Conservation (phyloP, 2,329 filamentous ascomycete species). For the Apiospora rasikravindrae region DNA sequence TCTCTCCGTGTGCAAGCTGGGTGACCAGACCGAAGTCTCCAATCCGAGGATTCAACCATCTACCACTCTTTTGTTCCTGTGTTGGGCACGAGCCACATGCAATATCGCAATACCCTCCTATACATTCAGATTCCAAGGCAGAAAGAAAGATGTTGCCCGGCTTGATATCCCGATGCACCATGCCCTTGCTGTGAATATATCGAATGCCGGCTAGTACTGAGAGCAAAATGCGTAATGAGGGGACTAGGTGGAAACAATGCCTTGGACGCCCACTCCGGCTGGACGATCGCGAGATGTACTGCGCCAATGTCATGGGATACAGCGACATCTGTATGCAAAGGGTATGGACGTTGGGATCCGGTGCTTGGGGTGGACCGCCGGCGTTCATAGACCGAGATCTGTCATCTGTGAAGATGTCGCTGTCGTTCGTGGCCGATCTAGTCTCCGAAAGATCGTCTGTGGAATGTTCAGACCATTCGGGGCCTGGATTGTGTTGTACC, state of each 20-base stretch:
- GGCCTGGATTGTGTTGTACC: slow-evolving; percentile 18
- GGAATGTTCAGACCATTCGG: slow-evolving; percentile 43
- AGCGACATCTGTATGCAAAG: slow-evolving; percentile 74
- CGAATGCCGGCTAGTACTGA: slow-evolving; percentile 65
- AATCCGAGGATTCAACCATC: slow-evolving; percentile 63
- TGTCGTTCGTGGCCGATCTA: slow-evolving; percentile 27
- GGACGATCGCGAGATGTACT: slow-evolving; percentile 53
- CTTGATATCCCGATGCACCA: slow-evolving; percentile 71
- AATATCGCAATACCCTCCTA: slow-evolving; percentile 36
- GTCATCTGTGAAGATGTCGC: slow-evolving; percentile 37
- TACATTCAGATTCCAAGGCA: slow-evolving; percentile 39
- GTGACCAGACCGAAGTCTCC: slow-evolving; percentile 72
- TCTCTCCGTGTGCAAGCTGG: slow-evolving; percentile 47
- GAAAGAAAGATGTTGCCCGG: slow-evolving; percentile 71
- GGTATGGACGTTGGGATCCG: slow-evolving; percentile 44
- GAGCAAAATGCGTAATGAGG: slow-evolving; percentile 61
- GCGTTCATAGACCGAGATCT: slow-evolving; percentile 37
- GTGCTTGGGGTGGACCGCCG: slow-evolving; percentile 32
- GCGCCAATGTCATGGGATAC: slow-evolving; percentile 65
- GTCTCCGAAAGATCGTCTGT: slow-evolving; percentile 35
- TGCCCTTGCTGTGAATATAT: slow-evolving; percentile 64
- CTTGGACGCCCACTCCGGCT: slow-evolving; percentile 21
- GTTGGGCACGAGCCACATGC: slow-evolving; percentile 30
- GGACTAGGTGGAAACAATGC: slow-evolving; percentile 67
- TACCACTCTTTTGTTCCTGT: slow-evolving; percentile 15